Conservation (phyloP, 129 eudicot genomes). For the Flaveria bidentis region DNA sequence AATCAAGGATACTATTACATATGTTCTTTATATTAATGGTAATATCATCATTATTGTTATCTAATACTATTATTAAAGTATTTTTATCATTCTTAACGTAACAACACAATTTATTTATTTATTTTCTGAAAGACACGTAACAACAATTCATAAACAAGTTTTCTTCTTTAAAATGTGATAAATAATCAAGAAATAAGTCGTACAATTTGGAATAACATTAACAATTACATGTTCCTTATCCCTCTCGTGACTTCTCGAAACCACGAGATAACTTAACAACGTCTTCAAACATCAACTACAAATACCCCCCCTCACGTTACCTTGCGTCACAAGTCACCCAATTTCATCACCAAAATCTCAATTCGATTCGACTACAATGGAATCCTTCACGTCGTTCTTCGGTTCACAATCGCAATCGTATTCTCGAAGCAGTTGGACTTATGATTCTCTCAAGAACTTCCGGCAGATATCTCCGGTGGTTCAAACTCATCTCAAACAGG, state of each 20-base stretch:
- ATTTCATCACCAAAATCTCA: neutral
- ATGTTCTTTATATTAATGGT: too few species aligned
- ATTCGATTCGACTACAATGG: constrained; percentile 40
- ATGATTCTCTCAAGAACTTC: constrained; percentile 80
- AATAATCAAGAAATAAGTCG: neutral
- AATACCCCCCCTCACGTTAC: neutral
- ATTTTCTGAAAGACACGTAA: too few species aligned
- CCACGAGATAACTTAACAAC: constrained; percentile 18
- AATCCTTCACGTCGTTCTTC: constrained; percentile 65
- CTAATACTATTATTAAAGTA: too few species aligned
- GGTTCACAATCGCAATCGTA: constrained; percentile 52
- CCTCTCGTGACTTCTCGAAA: constrained; percentile 32
- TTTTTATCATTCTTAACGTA: neutral
- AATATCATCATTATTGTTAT: too few species aligned
- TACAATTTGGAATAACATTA: neutral
- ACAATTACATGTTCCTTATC: neutral
- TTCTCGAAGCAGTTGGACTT: constrained; percentile 58
- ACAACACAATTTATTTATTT: neutral
- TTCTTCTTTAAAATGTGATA: neutral
- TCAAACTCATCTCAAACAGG: constrained; percentile 94
- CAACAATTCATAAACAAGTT: too few species aligned
- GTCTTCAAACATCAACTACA: constrained; percentile 1
- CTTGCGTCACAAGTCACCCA: neutral
- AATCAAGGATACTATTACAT: too few species aligned
- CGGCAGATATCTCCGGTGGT: constrained; percentile 83